Conservation (phyloP, 768 basidiomycete species). For the Boletus coccyginus region DNA sequence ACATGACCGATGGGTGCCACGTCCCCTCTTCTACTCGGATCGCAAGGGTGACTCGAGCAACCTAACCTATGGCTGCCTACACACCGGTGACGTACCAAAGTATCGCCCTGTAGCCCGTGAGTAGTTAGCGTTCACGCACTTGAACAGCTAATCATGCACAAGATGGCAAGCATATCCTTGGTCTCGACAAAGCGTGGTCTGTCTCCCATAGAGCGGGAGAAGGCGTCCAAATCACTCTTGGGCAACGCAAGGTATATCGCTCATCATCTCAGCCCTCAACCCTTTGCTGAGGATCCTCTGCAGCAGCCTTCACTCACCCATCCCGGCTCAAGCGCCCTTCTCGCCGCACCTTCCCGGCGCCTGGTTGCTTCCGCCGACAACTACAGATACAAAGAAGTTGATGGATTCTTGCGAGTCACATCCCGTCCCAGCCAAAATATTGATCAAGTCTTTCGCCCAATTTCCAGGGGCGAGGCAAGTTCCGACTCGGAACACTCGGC, state of each 20-base stretch:
- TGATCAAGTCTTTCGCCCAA: slow-evolving; percentile 52
- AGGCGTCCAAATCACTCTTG: slow-evolving; percentile 57
- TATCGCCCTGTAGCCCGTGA: slow-evolving; percentile 59
- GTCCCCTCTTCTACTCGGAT: slow-evolving; percentile 57
- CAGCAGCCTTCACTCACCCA: slow-evolving; percentile 57
- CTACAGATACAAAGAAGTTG: slow-evolving; percentile 57
- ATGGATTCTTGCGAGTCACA: slow-evolving; percentile 63
- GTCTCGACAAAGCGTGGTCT: slow-evolving; percentile 50
- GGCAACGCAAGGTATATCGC: slow-evolving; percentile 40
- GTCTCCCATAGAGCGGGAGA: slow-evolving; percentile 54
- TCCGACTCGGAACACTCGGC: slow-evolving; percentile 38
- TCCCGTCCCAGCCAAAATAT: slow-evolving; percentile 34
- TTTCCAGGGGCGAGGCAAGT: slow-evolving; percentile 31
- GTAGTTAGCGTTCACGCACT: slow-evolving; percentile 19
- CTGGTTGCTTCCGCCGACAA: slow-evolving; percentile 38
- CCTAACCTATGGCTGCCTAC: slow-evolving; percentile 62
- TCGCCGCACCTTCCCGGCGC: slow-evolving; percentile 49
- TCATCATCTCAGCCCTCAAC: not conserved
- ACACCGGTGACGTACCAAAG: slow-evolving; percentile 63
- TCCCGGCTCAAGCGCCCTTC: slow-evolving; percentile 49
- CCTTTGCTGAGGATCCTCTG: slow-evolving; percentile 3
- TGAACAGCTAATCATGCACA: slow-evolving; percentile 49
- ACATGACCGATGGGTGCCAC: slow-evolving; percentile 26
- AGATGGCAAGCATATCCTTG: slow-evolving; percentile 54
- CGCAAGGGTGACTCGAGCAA: slow-evolving; percentile 64